Evolutionary conservation across 2,329 filamentous ascomycete species (phyloP).

Genomic region (Rutstroemia sp.): DNA sequence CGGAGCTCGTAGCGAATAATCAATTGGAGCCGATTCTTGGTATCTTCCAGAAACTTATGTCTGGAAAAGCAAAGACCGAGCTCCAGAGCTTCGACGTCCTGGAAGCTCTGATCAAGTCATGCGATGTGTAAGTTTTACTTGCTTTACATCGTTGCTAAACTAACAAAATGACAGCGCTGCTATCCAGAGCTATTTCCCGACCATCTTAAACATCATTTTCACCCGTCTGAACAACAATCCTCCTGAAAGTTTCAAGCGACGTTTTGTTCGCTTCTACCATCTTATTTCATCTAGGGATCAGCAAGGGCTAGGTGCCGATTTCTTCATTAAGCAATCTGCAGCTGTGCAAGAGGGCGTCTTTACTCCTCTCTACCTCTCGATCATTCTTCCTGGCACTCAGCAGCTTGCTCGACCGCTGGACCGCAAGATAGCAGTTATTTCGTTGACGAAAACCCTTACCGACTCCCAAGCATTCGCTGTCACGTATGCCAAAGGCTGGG

Average conservation of each 20-base stretch:
- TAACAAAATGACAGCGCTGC: conserved; percentile 39
- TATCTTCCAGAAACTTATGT: conserved; percentile 87
- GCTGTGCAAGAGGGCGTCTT: conserved; percentile 74
- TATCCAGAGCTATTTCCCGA: conserved; percentile 46
- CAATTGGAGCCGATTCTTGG: conserved; percentile 85
- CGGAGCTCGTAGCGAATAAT: conserved; percentile 67
- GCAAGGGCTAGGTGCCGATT: conserved; percentile 82
- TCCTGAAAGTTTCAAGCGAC: conserved; percentile 73
- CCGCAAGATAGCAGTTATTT: conserved; percentile 88
- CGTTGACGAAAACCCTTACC: conserved; percentile 84
- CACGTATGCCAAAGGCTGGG: conserved; percentile 84
- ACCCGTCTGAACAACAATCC: conserved; percentile 54
- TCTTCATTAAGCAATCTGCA: conserved; percentile 81
- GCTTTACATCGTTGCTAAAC: not conserved
- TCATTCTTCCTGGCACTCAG: conserved; percentile 84
- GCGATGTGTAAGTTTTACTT: conserved; percentile 55
- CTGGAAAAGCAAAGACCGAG: conserved; percentile 56
- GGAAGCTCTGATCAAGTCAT: conserved; percentile 67
- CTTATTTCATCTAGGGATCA: conserved; percentile 67
- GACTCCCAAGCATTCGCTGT: conserved; percentile 78
- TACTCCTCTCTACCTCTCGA: conserved; percentile 73
- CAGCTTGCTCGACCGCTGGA: conserved; percentile 82
- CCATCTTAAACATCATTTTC: conserved; percentile 76
- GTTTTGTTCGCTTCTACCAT: conserved; percentile 93
- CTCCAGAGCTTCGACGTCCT: conserved; percentile 82